These are phyloP conservation scores for Infundibulicybe gibba DNA, from an alignment of 768 basidiomycete species.

Conservation along the genomic window DNA sequence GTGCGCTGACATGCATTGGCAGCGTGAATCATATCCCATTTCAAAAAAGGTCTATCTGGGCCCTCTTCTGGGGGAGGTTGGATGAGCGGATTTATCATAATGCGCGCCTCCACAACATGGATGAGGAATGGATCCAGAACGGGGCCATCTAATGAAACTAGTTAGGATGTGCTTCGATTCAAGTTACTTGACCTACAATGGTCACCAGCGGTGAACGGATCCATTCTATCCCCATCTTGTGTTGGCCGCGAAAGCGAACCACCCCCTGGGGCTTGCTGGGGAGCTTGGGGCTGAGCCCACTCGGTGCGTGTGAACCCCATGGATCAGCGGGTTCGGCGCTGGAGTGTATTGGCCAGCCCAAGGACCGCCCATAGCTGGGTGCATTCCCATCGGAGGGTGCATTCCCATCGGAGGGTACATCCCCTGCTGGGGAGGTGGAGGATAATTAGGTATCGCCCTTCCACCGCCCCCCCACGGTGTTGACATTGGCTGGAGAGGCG, in stretches of 20 bases:
- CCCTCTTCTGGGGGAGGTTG: constrained; percentile 36
- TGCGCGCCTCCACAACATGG: constrained; percentile 40
- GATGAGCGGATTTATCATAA: constrained; percentile 62
- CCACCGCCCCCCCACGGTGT: too few relatives aligned
- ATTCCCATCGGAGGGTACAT: too few relatives aligned
- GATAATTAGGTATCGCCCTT: too few relatives aligned
- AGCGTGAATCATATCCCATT: constrained; percentile 74
- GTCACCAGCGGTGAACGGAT: constrained; percentile 13
- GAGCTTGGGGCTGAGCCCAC: background rate
- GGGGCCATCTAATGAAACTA: constrained; percentile 52
- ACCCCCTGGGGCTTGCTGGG: background rate
- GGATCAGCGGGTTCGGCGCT: too few relatives aligned
- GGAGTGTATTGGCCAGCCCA: too few relatives aligned
- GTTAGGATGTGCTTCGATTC: background rate
- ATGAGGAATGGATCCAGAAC: constrained; percentile 62
- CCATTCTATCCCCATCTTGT: constrained; percentile 11
- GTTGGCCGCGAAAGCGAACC: constrained; percentile 2
- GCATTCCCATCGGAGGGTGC: too few relatives aligned
- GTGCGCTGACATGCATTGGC: constrained; percentile 60
- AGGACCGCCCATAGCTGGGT: too few relatives aligned
- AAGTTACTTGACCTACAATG: constrained; percentile 8
- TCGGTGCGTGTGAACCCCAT: constrained; percentile 1
- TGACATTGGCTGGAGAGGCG: too few relatives aligned
- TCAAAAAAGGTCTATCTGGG: constrained; percentile 45
- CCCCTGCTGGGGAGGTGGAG: too few relatives aligned